Evolutionary conservation across 441 rosid genomes (phyloP).

Genomic region (Daphne laureola): DNA sequence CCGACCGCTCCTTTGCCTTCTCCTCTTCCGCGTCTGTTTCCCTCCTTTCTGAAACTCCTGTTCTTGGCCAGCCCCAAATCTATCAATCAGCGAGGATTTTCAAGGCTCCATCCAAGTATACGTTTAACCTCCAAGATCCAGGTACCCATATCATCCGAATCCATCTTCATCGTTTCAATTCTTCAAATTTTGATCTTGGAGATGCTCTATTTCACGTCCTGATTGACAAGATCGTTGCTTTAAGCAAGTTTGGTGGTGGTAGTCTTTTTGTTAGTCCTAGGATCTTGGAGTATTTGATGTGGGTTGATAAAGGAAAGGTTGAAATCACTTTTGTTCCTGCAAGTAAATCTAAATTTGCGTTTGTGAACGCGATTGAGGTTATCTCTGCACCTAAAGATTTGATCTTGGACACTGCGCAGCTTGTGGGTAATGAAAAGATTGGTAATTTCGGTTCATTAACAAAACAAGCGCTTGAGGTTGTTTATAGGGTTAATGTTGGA

Average conservation of each 20-base stretch:
- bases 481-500: conserved; percentile 57
- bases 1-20: conserved; percentile 26
- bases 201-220: conserved; percentile 53
- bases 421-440: conserved; percentile 29
- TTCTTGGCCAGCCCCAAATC: conserved; percentile 28
- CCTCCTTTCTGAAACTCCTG: conserved; percentile 19
- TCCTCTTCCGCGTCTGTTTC: conserved; percentile 25
- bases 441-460: conserved; percentile 35
- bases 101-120: conserved; percentile 45
- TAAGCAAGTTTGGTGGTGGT: conserved; percentile 50
- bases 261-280: conserved; percentile 17
- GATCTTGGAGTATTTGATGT: conserved; percentile 60
- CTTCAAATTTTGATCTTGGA: conserved; percentile 26
- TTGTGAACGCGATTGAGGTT: conserved; percentile 79
- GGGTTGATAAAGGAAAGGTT: conserved; percentile 40
- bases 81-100: conserved; percentile 56
- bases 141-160: conserved; percentile 68
- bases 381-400: conserved; percentile 81
- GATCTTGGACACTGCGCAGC: conserved; percentile 46
- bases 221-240: conserved; percentile 42
- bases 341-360: conserved; percentile 38
- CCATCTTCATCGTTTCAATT: conserved; percentile 43
- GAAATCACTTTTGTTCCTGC: conserved; percentile 47
- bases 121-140: conserved; percentile 38
- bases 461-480: conserved; percentile 46